A percentile compares a stretch with the other conserved stretches of the same genome.
phyloP scores from a whole-genome alignment of 2,329 filamentous ascomycete species.

The Cordyceps farinosa region DNA sequence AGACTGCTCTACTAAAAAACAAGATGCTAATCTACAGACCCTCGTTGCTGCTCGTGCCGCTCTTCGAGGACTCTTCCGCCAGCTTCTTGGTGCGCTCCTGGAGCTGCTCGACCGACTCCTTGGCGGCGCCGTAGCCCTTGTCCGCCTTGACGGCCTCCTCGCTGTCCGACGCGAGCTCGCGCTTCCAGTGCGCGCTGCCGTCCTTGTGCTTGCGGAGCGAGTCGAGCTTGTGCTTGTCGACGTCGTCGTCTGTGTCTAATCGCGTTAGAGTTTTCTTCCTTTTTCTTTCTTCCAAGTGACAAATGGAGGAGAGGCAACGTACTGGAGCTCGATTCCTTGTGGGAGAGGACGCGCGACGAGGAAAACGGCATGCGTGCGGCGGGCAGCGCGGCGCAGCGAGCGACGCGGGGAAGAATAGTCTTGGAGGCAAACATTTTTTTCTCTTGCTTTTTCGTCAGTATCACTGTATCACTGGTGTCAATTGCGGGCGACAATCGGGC shows the following conservation, averaged over 20 bases:
- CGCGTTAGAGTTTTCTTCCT: neutral
- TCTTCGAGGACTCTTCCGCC: slow-evolving; percentile 34
- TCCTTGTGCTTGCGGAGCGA: slow-evolving; percentile 63
- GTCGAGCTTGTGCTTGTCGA: slow-evolving; percentile 59
- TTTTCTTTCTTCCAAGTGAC: neutral
- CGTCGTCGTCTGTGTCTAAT: slow-evolving; percentile 37
- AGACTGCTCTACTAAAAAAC: too few relatives aligned
- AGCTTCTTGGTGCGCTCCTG: slow-evolving; percentile 57
- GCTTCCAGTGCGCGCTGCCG: slow-evolving; percentile 72
- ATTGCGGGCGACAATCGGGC: neutral
- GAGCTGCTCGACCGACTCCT: slow-evolving; percentile 44
- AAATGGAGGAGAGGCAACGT: neutral
- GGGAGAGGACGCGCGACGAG: neutral
- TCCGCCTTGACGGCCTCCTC: slow-evolving; percentile 75
- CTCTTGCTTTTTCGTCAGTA: neutral
- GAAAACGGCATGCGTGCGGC: neutral
- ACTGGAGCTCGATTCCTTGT: slow-evolving; percentile 18
- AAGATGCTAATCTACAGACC: neutral
- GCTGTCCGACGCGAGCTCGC: slow-evolving; percentile 71
- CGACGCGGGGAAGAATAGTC: slow-evolving; percentile 4
- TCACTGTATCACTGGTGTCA: neutral
- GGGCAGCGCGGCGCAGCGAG: neutral
- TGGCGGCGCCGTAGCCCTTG: slow-evolving; percentile 24
- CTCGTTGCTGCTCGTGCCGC: neutral
- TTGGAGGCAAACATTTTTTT: slow-evolving; percentile 17